Evolutionary conservation across 23 red algal genomes (phyloP).

Genomic region (Agarophyton chilense): DNA sequence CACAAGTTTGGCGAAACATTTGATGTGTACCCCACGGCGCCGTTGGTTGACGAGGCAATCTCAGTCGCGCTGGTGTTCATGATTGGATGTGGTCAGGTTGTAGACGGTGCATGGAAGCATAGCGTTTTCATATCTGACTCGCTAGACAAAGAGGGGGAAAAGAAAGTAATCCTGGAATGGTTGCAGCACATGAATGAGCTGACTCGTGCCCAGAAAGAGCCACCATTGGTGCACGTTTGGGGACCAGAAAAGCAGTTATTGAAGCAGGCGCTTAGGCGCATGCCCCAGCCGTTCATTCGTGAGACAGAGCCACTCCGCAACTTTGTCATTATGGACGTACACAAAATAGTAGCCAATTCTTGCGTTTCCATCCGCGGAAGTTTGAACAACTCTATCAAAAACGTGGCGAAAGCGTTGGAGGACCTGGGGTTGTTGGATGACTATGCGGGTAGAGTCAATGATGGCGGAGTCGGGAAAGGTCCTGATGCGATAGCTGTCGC

Average conservation of each 20-base stretch:
- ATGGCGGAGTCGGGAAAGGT: constrained; percentile 18
- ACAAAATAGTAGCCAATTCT: constrained; percentile 8
- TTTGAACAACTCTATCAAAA: constrained; percentile 55
- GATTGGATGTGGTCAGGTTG: constrained; percentile 54
- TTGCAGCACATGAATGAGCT: constrained; percentile 32
- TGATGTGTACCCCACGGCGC: constrained; percentile 20
- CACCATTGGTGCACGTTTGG: constrained; percentile 39
- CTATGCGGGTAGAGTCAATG: background rate
- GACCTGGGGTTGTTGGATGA: constrained; percentile 20
- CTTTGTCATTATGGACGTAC: constrained; percentile 24
- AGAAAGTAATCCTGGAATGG: constrained; percentile 18
- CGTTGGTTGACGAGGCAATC: background rate
- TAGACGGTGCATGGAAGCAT: constrained; percentile 40
- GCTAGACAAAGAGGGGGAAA: constrained; percentile 15
- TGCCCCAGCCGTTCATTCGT: background rate
- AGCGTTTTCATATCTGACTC: constrained; percentile 12
- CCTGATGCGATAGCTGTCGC: constrained; percentile 27
- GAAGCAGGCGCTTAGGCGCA: constrained; percentile 12
- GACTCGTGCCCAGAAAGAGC: background rate
- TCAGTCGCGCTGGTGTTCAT: constrained; percentile 55
- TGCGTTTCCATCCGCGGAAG: constrained; percentile 39
- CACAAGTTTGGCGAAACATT: background rate
- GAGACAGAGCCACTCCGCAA: background rate
- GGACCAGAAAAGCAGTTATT: constrained; percentile 45
- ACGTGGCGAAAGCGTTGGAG: constrained; percentile 19